Base-by-base conservation (phyloP, 495 filamentous ascomycete genomes). In the Neurospora sublineolata region DNA sequence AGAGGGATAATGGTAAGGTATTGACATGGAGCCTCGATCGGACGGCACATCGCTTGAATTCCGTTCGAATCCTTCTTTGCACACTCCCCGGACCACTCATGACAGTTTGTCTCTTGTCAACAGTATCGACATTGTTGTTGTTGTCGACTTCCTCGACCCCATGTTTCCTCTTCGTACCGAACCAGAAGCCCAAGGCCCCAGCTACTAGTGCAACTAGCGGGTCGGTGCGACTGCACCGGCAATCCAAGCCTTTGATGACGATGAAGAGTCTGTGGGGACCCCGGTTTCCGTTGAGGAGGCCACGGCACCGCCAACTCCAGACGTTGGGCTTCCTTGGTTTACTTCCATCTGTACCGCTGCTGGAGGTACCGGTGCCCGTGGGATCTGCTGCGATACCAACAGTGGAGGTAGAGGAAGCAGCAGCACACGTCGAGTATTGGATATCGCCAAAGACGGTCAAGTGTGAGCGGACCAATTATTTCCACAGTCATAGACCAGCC, bases 391-490 rank as follows among this genome's bases (percentile, higher is more conserved):
- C 3, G 20, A 38, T 30, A 16, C 37, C 69, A 4, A 46, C 69
- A 27, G 23, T 70, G 10, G 36, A 33, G 23, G 46, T 27, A 3
- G 20, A 4, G 7, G 41, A 70, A 16, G 11, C 37, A 14, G 6
- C 16, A n/a, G 11, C 37, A 30, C 64, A 30, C 44, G 44, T 18
- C 46, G 40, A n/a, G 70, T 68, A 23, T 30, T 7, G 23, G 27
- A 75, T 68, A 16, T 60, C 67, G 7, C 74, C 70, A 36, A 69
- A 74, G 30, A 72, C 39, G 20, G 73, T n/a, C n/a, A n/a, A n/a
- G n/a, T 72, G 37, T n/a, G 52, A 20, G 70, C 68, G 16, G 4
- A n/a, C 73, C 64, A 74, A 1, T 33, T n/a, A 1, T 16, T 58
- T 27, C 46, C 75, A 37, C 75, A 76, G 37, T 69, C 71, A 14